Evolutionary conservation across 208 protist genomes (phyloP), one percentile per base, ranked within the genome.

Genomic region (Trypanosoma mega): DNA sequence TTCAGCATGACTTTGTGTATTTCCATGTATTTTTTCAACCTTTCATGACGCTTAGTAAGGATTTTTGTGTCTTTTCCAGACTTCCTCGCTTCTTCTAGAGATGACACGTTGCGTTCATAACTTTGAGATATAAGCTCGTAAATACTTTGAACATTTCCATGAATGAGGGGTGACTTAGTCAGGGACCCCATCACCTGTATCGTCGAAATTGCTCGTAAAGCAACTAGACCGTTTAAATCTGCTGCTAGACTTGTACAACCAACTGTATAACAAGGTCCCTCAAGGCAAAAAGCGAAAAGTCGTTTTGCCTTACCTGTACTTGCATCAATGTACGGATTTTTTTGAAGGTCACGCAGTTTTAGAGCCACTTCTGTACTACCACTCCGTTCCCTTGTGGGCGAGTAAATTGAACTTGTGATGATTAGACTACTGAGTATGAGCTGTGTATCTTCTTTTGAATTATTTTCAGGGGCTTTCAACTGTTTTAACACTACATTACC

Each of bases 401-500:
- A n/a, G n/a, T n/a, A n/a, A 37, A 54, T 39, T 7, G 12, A 24
- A 54, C 49, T 54, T 18, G 49, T 21, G 2, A 54, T 30, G 23
- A 54, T 4, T 23, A 54, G 49, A 18, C 49, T 37, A 30, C 49
- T 54, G 2, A 54, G 27, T 9, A 30, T 16, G 18, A 37, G 29
- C 31, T 54, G 29, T 20, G n/a, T n/a, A n/a, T 18, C 2, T 30
- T 23, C 26, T 3, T 31, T 20, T 2, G 26, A 36, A 39, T 14
- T 18, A 2, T 26, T 3, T 21, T 30, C 23, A 8, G 23, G n/a
- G 2, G 7, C 5, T 39, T 54, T 30, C 31, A 54, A n/a, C 23
- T 54, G 49, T 36, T 30, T 37, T 8, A 54, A 30, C 6, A 54
- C 26, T 21, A 54, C 39, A 33, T n/a, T 54, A 30, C 29, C 26